phyloP scores from a whole-genome alignment of 768 basidiomycete genomes.

The Russula earlei region DNA sequence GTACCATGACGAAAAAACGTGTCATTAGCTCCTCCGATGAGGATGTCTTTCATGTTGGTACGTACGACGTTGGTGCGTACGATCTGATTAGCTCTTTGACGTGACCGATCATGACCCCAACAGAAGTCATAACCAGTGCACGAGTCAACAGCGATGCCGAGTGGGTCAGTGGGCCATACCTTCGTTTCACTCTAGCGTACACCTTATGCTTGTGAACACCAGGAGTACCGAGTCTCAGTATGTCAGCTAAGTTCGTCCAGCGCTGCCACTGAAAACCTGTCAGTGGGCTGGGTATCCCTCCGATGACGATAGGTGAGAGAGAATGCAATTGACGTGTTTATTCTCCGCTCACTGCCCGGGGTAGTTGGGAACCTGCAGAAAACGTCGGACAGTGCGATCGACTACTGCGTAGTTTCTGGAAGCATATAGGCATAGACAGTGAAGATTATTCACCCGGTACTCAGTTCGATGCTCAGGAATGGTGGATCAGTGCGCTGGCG shows the following conservation, averaged over 20 bases:
- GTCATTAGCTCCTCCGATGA: constrained; percentile 11
- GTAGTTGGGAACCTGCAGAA: constrained; percentile 60
- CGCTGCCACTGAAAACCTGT: not conserved
- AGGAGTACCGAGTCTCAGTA: constrained; percentile 70
- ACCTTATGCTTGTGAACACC: not conserved
- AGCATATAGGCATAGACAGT: constrained; percentile 47
- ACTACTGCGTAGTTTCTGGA: constrained; percentile 49
- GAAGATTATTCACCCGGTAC: constrained; percentile 44
- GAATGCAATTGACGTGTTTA: not conserved
- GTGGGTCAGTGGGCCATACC: constrained; percentile 39
- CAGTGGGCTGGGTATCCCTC: constrained; percentile 63
- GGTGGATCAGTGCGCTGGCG: constrained; percentile 47
- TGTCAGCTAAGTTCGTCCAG: not conserved
- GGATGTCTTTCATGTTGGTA: constrained; percentile 23
- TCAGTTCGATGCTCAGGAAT: constrained; percentile 31
- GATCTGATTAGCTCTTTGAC: not conserved
- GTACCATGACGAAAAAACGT: not conserved
- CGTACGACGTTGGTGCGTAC: constrained; percentile 24
- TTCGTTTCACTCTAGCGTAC: not conserved
- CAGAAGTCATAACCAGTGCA: constrained; percentile 56
- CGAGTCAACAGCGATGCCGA: constrained; percentile 39
- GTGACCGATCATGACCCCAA: not conserved
- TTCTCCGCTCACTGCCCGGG: constrained; percentile 4
- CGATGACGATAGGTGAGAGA: constrained; percentile 43
- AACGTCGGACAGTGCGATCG: constrained; percentile 51